Evolutionary conservation across 2,329 filamentous ascomycete genomes (phyloP), one percentile per base, ranked within the genome.

Genomic region (Ophioceras dolichostomum): DNA sequence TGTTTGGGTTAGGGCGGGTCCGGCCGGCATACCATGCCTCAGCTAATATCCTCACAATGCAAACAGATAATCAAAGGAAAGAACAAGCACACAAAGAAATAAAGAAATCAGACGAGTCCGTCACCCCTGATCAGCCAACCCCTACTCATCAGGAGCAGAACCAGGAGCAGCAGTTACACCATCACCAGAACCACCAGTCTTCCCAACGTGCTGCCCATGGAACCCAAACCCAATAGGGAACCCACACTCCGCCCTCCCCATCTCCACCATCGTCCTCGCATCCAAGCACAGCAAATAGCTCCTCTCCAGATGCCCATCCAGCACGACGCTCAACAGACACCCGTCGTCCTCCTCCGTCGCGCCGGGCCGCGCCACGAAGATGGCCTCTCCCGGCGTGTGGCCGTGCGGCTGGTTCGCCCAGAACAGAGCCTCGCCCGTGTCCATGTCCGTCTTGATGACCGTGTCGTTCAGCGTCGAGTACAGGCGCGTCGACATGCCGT

Each of bases 231-330:
- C 68, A 40, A 83, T 67, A 0, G 71, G 65, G 46, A 74, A 74
- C 2, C 66, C 64, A 14, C 75, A 65, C 46, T 79, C 72, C 4
- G 79, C 79, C 30, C 76, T 65, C 0, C 77, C 80, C 33, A 75
- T 29, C 59, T 84, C 80, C 42, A 53, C 57, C 68, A 84, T 67
- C 4, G 68, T 72, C 51, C 50, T 67, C 5, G 79, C 79, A 48
- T 79, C 67, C 26, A 85, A 52, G 40, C 75, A 79, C 30, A 85
- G 46, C 34, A 85, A 55, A 52, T 83, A 84, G 44, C 78, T 82
- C 41, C 44, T 70, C 43, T 64, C 62, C 5, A 56, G 57, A n/a
- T 55, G 49, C 0, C 78, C 76, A 49, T 85, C 73, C 2, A 84
- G 61, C 4, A 84, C 70, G 1, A 84, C 67, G 34, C 61, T 73